Conservation (phyloP, 805 yeast species). For the Zygosaccharomyces lentus region DNA sequence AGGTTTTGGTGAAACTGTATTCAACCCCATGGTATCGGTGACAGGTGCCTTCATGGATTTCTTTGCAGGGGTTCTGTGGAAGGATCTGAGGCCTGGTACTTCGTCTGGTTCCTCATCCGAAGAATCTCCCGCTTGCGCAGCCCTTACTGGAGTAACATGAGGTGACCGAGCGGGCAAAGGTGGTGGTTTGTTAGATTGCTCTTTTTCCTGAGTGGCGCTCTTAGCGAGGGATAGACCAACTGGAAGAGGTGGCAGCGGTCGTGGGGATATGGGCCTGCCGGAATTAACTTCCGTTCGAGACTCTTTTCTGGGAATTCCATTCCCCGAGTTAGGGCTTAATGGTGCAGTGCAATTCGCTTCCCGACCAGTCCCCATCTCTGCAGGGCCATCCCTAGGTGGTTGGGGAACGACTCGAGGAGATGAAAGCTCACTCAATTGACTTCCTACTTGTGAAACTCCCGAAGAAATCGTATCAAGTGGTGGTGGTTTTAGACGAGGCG, state of each 20-base stretch:
- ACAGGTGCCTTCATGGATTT: not conserved
- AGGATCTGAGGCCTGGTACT: slow-evolving; percentile 2
- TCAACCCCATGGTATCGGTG: not conserved
- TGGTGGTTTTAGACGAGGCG: not conserved
- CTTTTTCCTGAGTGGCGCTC: not conserved
- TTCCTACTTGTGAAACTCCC: not conserved
- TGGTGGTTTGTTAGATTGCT: not conserved
- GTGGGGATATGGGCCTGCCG: not conserved
- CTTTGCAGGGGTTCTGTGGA: not conserved
- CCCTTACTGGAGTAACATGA: not conserved
- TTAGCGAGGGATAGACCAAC: not conserved
- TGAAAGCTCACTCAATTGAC: not conserved
- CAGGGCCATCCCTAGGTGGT: not conserved
- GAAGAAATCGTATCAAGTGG: not conserved
- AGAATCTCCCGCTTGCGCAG: not conserved
- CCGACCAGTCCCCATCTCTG: not conserved
- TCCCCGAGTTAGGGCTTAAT: not conserved
- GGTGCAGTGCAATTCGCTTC: not conserved
- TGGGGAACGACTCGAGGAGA: not conserved
- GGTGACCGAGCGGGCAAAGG: not conserved
- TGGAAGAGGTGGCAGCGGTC: not conserved
- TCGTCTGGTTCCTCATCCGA: slow-evolving; percentile 1
- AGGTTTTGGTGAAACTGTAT: not conserved
- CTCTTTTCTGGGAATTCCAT: not conserved
- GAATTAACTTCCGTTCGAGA: not conserved